A percentile compares a stretch with the other conserved stretches of the same genome.
phyloP scores from a whole-genome alignment of 768 basidiomycete species.

The Podaxis carcinomalis region DNA sequence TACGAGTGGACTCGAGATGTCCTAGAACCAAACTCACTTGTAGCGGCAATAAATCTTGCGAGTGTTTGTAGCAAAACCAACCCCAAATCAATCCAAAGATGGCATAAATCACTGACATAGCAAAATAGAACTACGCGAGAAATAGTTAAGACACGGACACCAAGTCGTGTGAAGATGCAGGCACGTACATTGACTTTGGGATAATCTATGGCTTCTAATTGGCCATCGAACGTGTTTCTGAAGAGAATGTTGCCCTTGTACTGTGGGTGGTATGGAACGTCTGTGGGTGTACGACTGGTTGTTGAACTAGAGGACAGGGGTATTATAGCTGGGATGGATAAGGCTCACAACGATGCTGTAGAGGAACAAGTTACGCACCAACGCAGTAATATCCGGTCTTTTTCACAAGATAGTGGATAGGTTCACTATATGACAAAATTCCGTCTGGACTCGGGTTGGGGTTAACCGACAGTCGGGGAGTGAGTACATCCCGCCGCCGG shows the following conservation, averaged over 20 bases:
- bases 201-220: conserved; percentile 89
- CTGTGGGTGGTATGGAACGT: conserved; percentile 64
- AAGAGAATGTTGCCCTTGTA: conserved; percentile 83
- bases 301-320: conserved; percentile 76
- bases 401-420: conserved; percentile 78
- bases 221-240: conserved; percentile 83
- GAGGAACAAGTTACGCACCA: conserved; percentile 47
- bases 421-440: conserved; percentile 53
- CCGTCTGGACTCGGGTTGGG: conserved; percentile 43
- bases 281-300: conserved; percentile 36
- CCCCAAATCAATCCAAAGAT: conserved; percentile 72
- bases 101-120: conserved; percentile 77
- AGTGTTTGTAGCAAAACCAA: conserved; percentile 75
- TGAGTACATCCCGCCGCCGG: conserved; percentile 31
- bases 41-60: conserved; percentile 82
- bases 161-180: neutral
- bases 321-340: conserved; percentile 57
- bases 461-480: conserved; percentile 19
- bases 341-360: neutral
- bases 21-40: conserved; percentile 48
- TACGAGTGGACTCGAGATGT: neutral
- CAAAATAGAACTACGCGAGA: conserved; percentile 72
- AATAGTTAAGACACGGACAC: neutral
- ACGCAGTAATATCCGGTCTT: conserved; percentile 97
- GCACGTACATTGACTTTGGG: conserved; percentile 88